Conservation (phyloP, 2,329 filamentous ascomycete species). For the Nigrograna mackinnonii region DNA sequence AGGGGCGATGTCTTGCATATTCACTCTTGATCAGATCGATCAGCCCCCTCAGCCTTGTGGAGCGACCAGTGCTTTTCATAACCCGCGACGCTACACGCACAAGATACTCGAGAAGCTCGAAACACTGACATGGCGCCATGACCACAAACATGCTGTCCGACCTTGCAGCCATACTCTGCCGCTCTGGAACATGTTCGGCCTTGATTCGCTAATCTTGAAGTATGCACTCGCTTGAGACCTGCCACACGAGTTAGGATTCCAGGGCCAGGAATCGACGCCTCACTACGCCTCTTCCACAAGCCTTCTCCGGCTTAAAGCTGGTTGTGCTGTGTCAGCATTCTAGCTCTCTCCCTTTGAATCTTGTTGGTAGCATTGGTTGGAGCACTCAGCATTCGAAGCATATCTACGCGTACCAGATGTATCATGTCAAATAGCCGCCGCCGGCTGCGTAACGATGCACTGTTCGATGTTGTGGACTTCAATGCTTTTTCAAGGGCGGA, state of each 20-base stretch:
- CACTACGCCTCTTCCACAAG: too few relatives aligned
- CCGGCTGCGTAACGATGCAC: not conserved
- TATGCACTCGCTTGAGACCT: too few relatives aligned
- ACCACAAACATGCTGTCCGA: conserved; percentile 11
- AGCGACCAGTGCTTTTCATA: conserved; percentile 11
- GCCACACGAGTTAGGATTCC: too few relatives aligned
- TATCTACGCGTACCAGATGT: not conserved
- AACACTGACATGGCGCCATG: not conserved
- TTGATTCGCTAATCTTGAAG: too few relatives aligned
- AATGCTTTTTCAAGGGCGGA: too few relatives aligned
- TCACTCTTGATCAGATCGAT: conserved; percentile 6
- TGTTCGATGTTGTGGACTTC: too few relatives aligned
- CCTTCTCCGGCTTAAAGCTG: not conserved
- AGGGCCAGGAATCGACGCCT: too few relatives aligned
- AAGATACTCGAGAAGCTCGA: conserved; percentile 7
- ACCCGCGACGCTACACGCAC: conserved; percentile 10
- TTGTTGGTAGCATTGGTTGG: not conserved
- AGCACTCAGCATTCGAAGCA: not conserved
- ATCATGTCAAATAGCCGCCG: not conserved
- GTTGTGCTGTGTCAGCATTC: not conserved
- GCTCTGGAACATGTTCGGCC: conserved; percentile 10
- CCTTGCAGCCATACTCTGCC: not conserved
- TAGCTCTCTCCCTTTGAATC: not conserved
- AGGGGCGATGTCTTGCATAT: conserved; percentile 6
- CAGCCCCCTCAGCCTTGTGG: conserved; percentile 14